Conservation (phyloP, 352 stramenopile genomes). For the Pythium dissimile region DNA sequence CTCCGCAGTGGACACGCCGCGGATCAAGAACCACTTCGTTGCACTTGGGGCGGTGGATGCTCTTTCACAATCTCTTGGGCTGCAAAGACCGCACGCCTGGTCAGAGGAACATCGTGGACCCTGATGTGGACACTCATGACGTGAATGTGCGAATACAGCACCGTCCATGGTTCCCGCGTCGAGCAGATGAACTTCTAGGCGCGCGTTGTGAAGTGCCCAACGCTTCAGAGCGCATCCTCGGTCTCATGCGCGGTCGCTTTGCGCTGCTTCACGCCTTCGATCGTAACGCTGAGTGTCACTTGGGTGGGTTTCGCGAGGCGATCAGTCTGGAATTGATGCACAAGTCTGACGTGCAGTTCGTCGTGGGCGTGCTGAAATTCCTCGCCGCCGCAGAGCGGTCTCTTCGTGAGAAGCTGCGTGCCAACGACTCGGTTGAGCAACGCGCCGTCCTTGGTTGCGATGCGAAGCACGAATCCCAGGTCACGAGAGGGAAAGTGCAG, state of each 20-base stretch:
- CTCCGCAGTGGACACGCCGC: neutral
- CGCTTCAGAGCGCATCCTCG: neutral
- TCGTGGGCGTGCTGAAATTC: neutral
- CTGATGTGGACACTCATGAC: neutral
- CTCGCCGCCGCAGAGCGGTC: neutral
- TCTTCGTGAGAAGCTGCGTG: neutral
- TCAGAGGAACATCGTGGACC: neutral
- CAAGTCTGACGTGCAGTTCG: neutral
- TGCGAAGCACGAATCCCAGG: neutral
- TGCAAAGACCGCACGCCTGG: neutral
- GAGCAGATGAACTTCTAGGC: neutral
- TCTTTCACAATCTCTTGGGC: neutral
- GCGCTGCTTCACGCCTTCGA: neutral
- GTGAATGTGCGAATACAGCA: neutral
- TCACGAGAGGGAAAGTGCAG: neutral
- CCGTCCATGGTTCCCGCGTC: neutral
- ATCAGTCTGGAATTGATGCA: neutral
- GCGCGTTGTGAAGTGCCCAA: neutral
- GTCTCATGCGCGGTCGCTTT: neutral
- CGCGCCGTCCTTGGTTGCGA: neutral
- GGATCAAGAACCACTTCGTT: neutral
- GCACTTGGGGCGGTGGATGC: too few relatives aligned
- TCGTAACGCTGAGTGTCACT: neutral
- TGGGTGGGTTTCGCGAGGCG: neutral
- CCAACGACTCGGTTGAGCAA: neutral